These are phyloP conservation scores for Thermochaetoides thermophila DNA, from an alignment of 495 filamentous ascomycete genomes.

Conservation along the genomic window DNA sequence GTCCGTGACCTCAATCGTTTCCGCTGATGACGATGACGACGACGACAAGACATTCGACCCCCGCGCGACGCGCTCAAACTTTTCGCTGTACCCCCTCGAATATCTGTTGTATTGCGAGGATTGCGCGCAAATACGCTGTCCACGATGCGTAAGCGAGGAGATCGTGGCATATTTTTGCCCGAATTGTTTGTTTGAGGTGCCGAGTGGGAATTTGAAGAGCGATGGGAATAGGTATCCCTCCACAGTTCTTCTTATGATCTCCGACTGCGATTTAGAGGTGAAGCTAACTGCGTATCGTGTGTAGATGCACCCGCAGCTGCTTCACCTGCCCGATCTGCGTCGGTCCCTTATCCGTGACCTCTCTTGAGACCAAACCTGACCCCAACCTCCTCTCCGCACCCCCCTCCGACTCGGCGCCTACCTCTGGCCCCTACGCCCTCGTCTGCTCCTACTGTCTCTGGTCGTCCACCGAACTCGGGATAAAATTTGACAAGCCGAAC, in stretches of 20 bases:
- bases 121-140: conserved; percentile 88
- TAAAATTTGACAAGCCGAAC: conserved; percentile 77
- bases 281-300: background rate
- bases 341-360: conserved; percentile 59
- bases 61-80: conserved; percentile 65
- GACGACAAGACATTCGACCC: conserved; percentile 80
- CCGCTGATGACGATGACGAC: conserved; percentile 52
- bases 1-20: conserved; percentile 19
- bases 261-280: too few relatives aligned
- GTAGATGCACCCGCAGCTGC: conserved; percentile 83
- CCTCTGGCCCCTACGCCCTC: conserved; percentile 56
- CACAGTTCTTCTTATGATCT: too few relatives aligned
- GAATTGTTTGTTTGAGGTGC: conserved; percentile 90
- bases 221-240: conserved; percentile 90
- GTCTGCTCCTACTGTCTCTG: conserved; percentile 82
- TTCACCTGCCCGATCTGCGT: conserved; percentile 87
- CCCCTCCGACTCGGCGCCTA: conserved; percentile 18
- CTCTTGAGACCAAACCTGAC: conserved; percentile 40
- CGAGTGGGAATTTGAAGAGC: conserved; percentile 72
- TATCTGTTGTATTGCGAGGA: conserved; percentile 92
- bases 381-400: conserved; percentile 23
- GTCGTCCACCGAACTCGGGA: conserved; percentile 76
- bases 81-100: conserved; percentile 83
- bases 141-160: conserved; percentile 81
- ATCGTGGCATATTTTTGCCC: conserved; percentile 90